Conservation (phyloP, 495 filamentous ascomycete species). For the Tuber umbilicatum region DNA sequence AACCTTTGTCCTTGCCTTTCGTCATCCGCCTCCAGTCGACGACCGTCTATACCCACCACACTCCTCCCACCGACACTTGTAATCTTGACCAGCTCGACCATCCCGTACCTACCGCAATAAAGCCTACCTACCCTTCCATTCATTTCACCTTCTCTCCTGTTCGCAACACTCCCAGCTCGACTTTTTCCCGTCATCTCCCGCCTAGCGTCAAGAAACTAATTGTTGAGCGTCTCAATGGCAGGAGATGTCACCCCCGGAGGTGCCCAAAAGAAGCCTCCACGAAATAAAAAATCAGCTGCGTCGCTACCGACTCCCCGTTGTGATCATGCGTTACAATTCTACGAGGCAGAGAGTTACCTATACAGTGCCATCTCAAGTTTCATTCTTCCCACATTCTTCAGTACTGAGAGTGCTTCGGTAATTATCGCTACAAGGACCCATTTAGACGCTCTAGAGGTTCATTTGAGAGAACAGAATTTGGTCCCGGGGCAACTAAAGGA, state of each 20-base stretch:
- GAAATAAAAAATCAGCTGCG: slow-evolving; percentile 27
- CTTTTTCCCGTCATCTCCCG: not conserved
- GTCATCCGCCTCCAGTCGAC: not conserved
- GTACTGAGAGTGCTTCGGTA: slow-evolving; percentile 39
- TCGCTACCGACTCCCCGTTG: slow-evolving; percentile 31
- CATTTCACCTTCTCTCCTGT: slow-evolving; percentile 3
- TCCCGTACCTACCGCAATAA: not conserved
- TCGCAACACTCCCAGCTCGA: slow-evolving; percentile 5
- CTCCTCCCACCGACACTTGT: not conserved
- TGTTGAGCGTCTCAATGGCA: slow-evolving; percentile 23
- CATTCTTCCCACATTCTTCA: slow-evolving; percentile 42
- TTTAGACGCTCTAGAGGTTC: slow-evolving; percentile 39
- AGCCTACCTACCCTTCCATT: not conserved
- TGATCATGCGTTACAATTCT: slow-evolving; percentile 40
- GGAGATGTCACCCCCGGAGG: slow-evolving; percentile 19
- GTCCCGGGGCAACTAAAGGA: slow-evolving; percentile 37
- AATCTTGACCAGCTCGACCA: not conserved
- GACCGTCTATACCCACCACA: not conserved
- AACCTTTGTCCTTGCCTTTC: slow-evolving; percentile 1
- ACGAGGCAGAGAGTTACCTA: slow-evolving; percentile 38
- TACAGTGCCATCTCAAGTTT: slow-evolving; percentile 41
- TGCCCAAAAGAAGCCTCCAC: slow-evolving; percentile 23
- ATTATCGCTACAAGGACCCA: slow-evolving; percentile 39
- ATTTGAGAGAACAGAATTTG: slow-evolving; percentile 40
- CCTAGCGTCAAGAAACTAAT: slow-evolving; percentile 7